Conservation (phyloP, 164 flowering plant species). For the Macadamia tetraphylla region DNA sequence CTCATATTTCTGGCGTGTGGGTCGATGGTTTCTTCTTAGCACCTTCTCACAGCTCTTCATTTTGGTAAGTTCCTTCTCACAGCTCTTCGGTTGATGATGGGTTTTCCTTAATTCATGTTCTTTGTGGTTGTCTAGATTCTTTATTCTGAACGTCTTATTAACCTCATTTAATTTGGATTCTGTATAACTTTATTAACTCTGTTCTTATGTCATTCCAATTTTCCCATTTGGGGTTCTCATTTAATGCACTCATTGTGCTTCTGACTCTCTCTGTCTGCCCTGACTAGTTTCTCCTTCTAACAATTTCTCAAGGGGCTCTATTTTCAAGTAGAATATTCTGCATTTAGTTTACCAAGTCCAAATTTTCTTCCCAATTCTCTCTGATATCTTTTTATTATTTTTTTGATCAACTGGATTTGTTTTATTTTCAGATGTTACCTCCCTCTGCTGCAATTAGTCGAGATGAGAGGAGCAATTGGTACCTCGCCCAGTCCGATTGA, state of each 20-base stretch:
- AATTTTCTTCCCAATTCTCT: too few relatives aligned
- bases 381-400: neutral
- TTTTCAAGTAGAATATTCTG: neutral
- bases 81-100: too few relatives aligned
- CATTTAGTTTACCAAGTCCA: neutral
- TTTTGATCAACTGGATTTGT: neutral
- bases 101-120: neutral
- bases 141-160: too few relatives aligned
- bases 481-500: constrained; percentile 29
- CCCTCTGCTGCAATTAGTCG: constrained; percentile 9
- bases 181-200: too few relatives aligned
- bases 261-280: too few relatives aligned
- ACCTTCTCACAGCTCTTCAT: neutral
- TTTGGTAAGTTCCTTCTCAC: neutral
- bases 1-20: neutral
- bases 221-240: too few relatives aligned
- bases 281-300: neutral
- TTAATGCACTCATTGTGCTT: too few relatives aligned
- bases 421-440: constrained; percentile 16
- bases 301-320: neutral
- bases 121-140: neutral
- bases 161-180: too few relatives aligned
- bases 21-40: neutral
- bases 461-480: constrained; percentile 34
- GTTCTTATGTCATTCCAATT: too few relatives aligned